These are phyloP conservation scores for Trapa incisa DNA, from an alignment of 345 rosid genomes.

Conservation along the genomic window DNA sequence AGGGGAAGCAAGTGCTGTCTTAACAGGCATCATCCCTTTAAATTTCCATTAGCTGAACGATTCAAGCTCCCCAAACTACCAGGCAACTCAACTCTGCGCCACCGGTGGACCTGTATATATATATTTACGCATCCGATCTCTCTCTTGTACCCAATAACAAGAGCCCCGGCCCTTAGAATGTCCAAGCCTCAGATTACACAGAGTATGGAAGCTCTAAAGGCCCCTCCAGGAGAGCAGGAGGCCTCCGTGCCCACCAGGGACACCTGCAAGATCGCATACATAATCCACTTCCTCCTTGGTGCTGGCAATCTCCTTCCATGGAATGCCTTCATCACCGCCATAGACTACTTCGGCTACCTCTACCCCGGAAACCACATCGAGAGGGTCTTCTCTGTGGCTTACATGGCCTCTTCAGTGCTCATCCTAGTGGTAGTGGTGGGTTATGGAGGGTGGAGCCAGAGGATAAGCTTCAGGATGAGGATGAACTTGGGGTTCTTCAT, in stretches of 20 bases:
- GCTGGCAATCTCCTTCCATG: slow-evolving; percentile 93
- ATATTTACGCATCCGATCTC: not conserved
- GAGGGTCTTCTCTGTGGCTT: slow-evolving; percentile 81
- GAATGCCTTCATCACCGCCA: slow-evolving; percentile 86
- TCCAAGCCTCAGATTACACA: slow-evolving; percentile 6
- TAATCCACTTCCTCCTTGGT: slow-evolving; percentile 81
- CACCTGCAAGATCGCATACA: slow-evolving; percentile 53
- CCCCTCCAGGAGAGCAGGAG: not conserved
- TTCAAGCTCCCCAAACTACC: no score
- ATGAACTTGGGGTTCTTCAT: slow-evolving; percentile 74
- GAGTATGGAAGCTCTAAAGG: slow-evolving; percentile 34
- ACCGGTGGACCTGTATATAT: not conserved
- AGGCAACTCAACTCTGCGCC: not conserved
- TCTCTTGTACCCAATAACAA: not conserved
- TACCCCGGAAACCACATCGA: slow-evolving; percentile 63
- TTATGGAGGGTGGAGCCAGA: slow-evolving; percentile 45
- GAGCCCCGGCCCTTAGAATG: slow-evolving; percentile 1
- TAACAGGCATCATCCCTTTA: no score
- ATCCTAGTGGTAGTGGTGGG: slow-evolving; percentile 48
- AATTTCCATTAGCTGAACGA: no score
- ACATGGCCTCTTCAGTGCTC: slow-evolving; percentile 69
- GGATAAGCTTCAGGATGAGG: slow-evolving; percentile 40
- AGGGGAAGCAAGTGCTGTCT: no score
- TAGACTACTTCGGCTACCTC: slow-evolving; percentile 63
- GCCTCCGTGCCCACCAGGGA: slow-evolving; percentile 25